A percentile compares a stretch with the other conserved stretches of the same genome.
phyloP scores from a whole-genome alignment of 495 filamentous ascomycete genomes.

The Tuber calosporum region DNA sequence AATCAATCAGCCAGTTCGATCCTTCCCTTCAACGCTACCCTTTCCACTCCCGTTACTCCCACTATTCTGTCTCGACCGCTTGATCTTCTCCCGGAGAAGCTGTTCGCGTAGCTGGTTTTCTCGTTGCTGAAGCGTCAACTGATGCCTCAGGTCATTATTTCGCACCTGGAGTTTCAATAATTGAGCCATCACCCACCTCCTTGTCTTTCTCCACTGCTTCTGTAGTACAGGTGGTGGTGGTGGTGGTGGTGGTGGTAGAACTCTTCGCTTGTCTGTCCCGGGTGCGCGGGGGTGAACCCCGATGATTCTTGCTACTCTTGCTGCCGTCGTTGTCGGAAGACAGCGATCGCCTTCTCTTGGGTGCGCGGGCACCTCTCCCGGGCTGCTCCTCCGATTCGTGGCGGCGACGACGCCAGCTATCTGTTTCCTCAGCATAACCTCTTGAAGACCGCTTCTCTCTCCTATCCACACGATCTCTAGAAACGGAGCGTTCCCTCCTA shows the following conservation, averaged over 20 bases:
- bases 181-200: conserved; percentile 31
- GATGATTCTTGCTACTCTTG: conserved; percentile 14
- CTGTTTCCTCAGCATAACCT: conserved; percentile 38
- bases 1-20: conserved; percentile 22
- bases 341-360: conserved; percentile 28
- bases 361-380: conserved; percentile 10
- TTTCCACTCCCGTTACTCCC: conserved; percentile 28
- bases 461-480: conserved; percentile 32
- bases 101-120: conserved; percentile 58
- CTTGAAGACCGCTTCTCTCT: conserved; percentile 33
- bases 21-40: background rate
- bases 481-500: conserved; percentile 29
- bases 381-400: conserved; percentile 21
- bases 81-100: conserved; percentile 61
- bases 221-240: background rate
- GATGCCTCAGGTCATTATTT: conserved; percentile 24
- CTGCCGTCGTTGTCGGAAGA: conserved; percentile 21
- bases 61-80: conserved; percentile 41
- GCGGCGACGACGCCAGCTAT: conserved; percentile 23
- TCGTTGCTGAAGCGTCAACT: conserved; percentile 44
- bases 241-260: background rate
- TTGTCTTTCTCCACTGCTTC: conserved; percentile 29
- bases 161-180: conserved; percentile 20
- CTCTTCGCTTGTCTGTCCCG: background rate
- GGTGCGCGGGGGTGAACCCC: background rate